phyloP scores from a whole-genome alignment of 345 rosid genomes.

The Hibiscus trionum region DNA sequence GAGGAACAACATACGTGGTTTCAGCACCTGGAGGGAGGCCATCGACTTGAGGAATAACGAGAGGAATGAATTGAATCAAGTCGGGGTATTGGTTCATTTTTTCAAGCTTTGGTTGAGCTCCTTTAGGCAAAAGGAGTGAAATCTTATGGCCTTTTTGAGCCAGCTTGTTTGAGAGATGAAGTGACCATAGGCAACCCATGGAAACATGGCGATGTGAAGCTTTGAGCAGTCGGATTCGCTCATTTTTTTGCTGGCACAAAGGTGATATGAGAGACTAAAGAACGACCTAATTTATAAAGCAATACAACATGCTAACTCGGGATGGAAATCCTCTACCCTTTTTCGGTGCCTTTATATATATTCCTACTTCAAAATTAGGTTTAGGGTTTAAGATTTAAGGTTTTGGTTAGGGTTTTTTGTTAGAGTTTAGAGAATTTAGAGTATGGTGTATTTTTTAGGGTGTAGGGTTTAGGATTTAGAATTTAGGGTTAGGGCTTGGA shows the following conservation, averaged over 20 bases:
- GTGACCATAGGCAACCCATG: slow-evolving; percentile 59
- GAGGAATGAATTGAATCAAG: slow-evolving; percentile 28
- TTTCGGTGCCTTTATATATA: too few species aligned
- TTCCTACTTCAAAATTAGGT: too few species aligned
- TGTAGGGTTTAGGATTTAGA: too few species aligned
- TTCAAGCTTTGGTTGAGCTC: slow-evolving; percentile 27
- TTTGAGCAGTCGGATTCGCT: background rate
- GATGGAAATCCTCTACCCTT: too few species aligned
- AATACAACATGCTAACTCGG: too few species aligned
- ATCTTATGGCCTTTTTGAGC: slow-evolving; percentile 41
- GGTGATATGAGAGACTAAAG: too few species aligned
- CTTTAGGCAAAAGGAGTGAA: slow-evolving; percentile 40
- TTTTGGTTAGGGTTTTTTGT: too few species aligned
- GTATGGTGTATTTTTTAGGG: too few species aligned
- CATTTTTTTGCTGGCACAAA: background rate
- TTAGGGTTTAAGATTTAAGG: too few species aligned
- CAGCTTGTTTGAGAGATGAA: slow-evolving; percentile 47
- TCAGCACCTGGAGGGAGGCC: slow-evolving; percentile 26
- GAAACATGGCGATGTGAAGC: slow-evolving; percentile 46
- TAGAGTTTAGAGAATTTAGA: too few species aligned
- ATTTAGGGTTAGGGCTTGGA: too few species aligned
- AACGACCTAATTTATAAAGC: too few species aligned
- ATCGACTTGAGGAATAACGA: slow-evolving; percentile 32
- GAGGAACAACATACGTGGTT: background rate
- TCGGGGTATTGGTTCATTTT: slow-evolving; percentile 35